Evolutionary conservation across 768 basidiomycete genomes (phyloP).

Genomic region (Coprinopsis cinerea): DNA sequence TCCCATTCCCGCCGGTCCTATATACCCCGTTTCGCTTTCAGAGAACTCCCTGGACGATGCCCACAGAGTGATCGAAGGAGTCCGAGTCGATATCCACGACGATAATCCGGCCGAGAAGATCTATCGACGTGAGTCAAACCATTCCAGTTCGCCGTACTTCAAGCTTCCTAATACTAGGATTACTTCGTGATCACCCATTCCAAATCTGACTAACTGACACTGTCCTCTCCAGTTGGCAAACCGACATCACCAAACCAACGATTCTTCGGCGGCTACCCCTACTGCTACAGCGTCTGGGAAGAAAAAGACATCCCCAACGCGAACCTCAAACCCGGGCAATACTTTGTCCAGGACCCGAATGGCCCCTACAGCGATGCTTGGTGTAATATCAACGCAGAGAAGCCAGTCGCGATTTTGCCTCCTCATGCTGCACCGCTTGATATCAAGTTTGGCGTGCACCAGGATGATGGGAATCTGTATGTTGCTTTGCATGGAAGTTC

Average conservation of each 20-base stretch:
- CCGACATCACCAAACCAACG: too few species aligned
- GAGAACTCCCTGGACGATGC: slow-evolving; percentile 16
- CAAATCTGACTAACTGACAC: too few species aligned
- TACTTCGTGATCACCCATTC: too few species aligned
- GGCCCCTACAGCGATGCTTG: slow-evolving; percentile 12
- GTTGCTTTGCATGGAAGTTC: slow-evolving; percentile 14
- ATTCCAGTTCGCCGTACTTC: background rate
- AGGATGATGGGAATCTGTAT: slow-evolving; percentile 11
- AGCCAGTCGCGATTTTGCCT: slow-evolving; percentile 9
- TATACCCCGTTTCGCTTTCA: background rate
- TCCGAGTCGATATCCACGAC: slow-evolving; percentile 12
- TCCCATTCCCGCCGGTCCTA: background rate
- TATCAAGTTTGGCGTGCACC: slow-evolving; percentile 14
- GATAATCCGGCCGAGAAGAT: slow-evolving; percentile 15
- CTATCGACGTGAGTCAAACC: slow-evolving; percentile 13
- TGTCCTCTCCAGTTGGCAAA: too few species aligned
- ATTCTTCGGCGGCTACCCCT: slow-evolving; percentile 14
- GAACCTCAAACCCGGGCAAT: background rate
- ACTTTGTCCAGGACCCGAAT: slow-evolving; percentile 13
- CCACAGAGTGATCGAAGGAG: slow-evolving; percentile 9
- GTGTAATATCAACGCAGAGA: slow-evolving; percentile 11
- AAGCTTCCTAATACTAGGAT: slow-evolving; percentile 2
- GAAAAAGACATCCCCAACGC: slow-evolving; percentile 8
- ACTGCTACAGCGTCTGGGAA: slow-evolving; percentile 16
- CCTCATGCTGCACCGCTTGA: slow-evolving; percentile 16